These are phyloP conservation scores for Eleusine coracana DNA, from an alignment of 176 grass and related monocot genomes.

Conservation along the genomic window DNA sequence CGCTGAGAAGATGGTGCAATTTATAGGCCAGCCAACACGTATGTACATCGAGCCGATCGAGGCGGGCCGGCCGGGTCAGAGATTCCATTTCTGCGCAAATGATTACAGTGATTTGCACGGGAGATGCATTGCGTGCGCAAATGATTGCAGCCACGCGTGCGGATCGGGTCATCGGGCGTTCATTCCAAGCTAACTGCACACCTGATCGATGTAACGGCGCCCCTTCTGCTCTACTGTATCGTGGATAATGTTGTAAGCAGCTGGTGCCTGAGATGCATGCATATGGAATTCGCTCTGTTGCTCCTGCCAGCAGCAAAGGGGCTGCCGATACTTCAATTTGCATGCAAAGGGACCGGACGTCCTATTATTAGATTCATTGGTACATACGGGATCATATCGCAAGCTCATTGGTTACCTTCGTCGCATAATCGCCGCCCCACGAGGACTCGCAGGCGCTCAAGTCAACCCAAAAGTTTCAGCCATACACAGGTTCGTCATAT, in stretches of 20 bases:
- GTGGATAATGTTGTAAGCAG: background rate
- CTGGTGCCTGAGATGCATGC: background rate
- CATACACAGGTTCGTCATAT: background rate
- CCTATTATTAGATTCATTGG: background rate
- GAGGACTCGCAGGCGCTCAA: background rate
- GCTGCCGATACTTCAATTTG: slow-evolving; percentile 14
- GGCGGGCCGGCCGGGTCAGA: background rate
- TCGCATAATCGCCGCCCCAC: slow-evolving; percentile 33
- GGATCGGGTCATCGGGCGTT: background rate
- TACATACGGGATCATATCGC: background rate
- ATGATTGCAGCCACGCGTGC: slow-evolving; percentile 1
- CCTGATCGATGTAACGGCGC: background rate
- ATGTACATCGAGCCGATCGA: background rate
- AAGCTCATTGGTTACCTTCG: slow-evolving; percentile 12
- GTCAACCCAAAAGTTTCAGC: slow-evolving; percentile 24
- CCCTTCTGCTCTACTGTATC: background rate
- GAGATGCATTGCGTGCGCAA: background rate
- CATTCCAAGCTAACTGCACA: background rate
- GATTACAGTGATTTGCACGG: slow-evolving; percentile 15
- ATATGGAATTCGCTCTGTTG: background rate
- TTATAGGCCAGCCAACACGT: slow-evolving; percentile 26
- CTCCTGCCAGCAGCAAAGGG: slow-evolving; percentile 36
- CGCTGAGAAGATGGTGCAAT: background rate
- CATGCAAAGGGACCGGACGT: slow-evolving; percentile 25
- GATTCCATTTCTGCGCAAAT: background rate